These are phyloP conservation scores for Pleurotus platypus DNA, from an alignment of 768 basidiomycete genomes.

Conservation along the genomic window DNA sequence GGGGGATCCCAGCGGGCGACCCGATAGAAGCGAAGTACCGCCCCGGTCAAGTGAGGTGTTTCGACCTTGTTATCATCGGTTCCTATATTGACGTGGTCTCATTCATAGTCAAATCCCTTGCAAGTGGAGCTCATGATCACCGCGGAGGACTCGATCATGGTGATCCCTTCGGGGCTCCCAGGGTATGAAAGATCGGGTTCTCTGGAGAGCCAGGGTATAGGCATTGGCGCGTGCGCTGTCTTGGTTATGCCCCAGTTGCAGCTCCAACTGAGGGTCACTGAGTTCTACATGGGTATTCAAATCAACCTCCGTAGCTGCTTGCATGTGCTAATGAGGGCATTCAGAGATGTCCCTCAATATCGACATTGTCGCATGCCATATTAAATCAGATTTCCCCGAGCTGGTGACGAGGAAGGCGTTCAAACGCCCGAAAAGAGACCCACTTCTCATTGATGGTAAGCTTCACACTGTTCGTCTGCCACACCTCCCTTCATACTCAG, in stretches of 20 bases:
- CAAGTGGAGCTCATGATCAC: conserved; percentile 65
- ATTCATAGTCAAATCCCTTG: conserved; percentile 69
- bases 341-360: conserved; percentile 79
- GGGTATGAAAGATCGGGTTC: conserved; percentile 44
- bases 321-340: not conserved
- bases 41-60: conserved; percentile 58
- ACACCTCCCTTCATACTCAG: not conserved
- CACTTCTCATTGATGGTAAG: conserved; percentile 46
- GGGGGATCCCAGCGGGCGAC: conserved; percentile 67
- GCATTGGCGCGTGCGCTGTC: conserved; percentile 52
- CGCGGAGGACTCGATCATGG: conserved; percentile 47
- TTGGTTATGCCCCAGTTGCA: conserved; percentile 67
- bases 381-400: conserved; percentile 45
- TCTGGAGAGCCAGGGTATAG: conserved; percentile 18
- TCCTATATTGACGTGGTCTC: conserved; percentile 1
- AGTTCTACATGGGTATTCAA: conserved; percentile 78
- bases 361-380: conserved; percentile 51
- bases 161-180: conserved; percentile 66
- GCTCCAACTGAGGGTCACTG: conserved; percentile 74
- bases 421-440: conserved; percentile 25
- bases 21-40: conserved; percentile 79
- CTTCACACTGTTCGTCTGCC: not conserved
- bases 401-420: conserved; percentile 26
- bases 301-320: no score
- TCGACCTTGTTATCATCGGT: not conserved